Evolutionary conservation across 2,329 filamentous ascomycete species (phyloP).

Genomic region (Monilinia polystroma): DNA sequence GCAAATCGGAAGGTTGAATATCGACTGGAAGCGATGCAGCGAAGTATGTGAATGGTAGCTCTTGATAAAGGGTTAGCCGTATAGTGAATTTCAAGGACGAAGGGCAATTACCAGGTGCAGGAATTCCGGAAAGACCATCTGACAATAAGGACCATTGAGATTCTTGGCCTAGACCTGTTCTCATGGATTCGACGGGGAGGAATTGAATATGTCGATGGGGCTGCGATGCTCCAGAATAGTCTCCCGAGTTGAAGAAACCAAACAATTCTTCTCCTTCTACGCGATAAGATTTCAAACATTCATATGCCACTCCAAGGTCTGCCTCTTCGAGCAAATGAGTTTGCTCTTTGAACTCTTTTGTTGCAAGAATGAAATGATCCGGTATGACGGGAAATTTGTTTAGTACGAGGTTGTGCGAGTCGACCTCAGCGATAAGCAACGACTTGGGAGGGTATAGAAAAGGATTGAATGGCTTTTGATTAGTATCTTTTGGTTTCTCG

Average conservation of each 20-base stretch:
- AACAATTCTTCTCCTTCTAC: conserved; percentile 46
- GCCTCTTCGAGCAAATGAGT: conserved; percentile 58
- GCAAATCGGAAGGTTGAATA: conserved; percentile 29
- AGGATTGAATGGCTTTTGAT: conserved; percentile 53
- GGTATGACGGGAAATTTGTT: conserved; percentile 75
- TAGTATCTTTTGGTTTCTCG: conserved; percentile 33
- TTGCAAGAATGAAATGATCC: conserved; percentile 71
- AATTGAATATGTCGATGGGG: conserved; percentile 71
- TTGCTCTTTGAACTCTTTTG: conserved; percentile 62
- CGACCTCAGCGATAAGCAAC: conserved; percentile 55
- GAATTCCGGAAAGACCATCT: conserved; percentile 40
- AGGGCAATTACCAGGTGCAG: conserved; percentile 26
- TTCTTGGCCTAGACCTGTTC: conserved; percentile 44
- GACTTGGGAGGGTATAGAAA: conserved; percentile 60
- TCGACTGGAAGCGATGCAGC: conserved; percentile 28
- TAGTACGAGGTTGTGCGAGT: conserved; percentile 62
- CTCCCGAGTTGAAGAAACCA: conserved; percentile 57
- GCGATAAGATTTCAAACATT: conserved; percentile 54
- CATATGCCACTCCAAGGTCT: conserved; percentile 61
- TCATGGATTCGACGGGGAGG: conserved; percentile 65
- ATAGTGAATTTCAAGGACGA: too few species aligned
- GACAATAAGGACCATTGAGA: conserved; percentile 53
- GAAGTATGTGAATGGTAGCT: conserved; percentile 39
- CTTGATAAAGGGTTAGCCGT: conserved; percentile 22
- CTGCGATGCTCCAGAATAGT: conserved; percentile 68